Conservation (phyloP, 768 basidiomycete species). For the Suillus lakei region DNA sequence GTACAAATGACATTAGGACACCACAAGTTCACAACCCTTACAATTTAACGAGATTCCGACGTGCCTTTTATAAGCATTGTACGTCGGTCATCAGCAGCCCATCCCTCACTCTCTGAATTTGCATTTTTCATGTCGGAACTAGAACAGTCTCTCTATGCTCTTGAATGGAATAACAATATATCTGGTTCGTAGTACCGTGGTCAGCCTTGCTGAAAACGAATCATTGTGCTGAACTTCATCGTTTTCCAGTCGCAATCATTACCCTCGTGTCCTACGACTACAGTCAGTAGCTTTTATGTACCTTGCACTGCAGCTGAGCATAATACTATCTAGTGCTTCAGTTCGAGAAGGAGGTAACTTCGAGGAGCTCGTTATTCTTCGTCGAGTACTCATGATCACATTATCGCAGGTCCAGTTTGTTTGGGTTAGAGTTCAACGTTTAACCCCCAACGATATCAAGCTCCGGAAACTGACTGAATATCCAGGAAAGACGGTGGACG, state of each 20-base stretch:
- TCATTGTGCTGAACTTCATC: neutral
- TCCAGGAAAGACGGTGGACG: neutral
- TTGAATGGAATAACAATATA: neutral
- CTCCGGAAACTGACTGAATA: neutral
- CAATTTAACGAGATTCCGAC: neutral
- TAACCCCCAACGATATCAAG: too few species aligned
- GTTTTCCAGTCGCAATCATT: neutral
- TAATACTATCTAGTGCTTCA: neutral
- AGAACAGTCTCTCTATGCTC: neutral
- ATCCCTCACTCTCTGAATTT: neutral
- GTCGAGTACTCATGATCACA: neutral
- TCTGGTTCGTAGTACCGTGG: too few species aligned
- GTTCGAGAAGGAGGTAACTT: slow-evolving; percentile 5
- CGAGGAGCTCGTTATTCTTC: too few species aligned
- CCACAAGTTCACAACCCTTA: neutral
- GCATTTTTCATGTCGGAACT: neutral
- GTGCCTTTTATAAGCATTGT: neutral
- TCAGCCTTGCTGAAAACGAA: neutral
- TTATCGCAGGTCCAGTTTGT: slow-evolving; percentile 1
- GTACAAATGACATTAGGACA: neutral
- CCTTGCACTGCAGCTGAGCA: neutral
- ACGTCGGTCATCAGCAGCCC: too few species aligned
- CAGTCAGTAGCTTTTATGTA: neutral
- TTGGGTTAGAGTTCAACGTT: slow-evolving; percentile 1
- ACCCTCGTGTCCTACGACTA: neutral